phyloP scores from a whole-genome alignment of 495 filamentous ascomycete species.

The Penicillium cataractarum region DNA sequence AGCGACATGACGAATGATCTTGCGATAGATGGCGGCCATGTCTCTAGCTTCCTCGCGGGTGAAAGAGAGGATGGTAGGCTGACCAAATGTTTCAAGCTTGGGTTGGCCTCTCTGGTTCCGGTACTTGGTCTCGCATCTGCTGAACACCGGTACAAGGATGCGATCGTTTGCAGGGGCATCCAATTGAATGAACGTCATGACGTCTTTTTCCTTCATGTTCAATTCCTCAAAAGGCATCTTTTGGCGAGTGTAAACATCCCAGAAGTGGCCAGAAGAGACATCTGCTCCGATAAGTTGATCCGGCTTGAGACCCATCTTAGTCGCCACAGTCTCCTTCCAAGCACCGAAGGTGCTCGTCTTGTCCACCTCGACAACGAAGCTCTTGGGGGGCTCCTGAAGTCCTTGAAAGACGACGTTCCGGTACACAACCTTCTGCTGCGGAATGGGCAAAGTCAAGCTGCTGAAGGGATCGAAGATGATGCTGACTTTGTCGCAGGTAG shows the following conservation, averaged over 20 bases:
- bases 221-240: slow-evolving; percentile 64
- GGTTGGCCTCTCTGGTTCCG: slow-evolving; percentile 52
- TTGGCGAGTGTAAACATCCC: slow-evolving; percentile 74
- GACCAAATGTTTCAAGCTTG: slow-evolving; percentile 49
- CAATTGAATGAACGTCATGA: slow-evolving; percentile 76
- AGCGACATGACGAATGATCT: slow-evolving; percentile 59
- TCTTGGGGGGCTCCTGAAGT: slow-evolving; percentile 63
- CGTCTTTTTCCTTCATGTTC: slow-evolving; percentile 63
- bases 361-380: slow-evolving; percentile 84
- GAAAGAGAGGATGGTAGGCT: slow-evolving; percentile 63
- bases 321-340: slow-evolving; percentile 73
- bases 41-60: slow-evolving; percentile 63
- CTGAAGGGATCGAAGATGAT: slow-evolving; percentile 99
- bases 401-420: slow-evolving; percentile 76
- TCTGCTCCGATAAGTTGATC: slow-evolving; percentile 72
- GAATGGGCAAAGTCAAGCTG: slow-evolving; percentile 87
- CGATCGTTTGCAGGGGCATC: slow-evolving; percentile 69
- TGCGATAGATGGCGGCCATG: slow-evolving; percentile 62
- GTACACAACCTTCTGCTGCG: slow-evolving; percentile 76
- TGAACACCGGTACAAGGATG: slow-evolving; percentile 79
- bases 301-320: slow-evolving; percentile 59
- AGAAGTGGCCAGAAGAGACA: slow-evolving; percentile 79
- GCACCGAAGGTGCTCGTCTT: slow-evolving; percentile 73
- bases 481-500: slow-evolving; percentile 88
- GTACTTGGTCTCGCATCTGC: slow-evolving; percentile 56